Conservation (phyloP, 2,329 filamentous ascomycete species). For the Pezicula neosporulosa region DNA sequence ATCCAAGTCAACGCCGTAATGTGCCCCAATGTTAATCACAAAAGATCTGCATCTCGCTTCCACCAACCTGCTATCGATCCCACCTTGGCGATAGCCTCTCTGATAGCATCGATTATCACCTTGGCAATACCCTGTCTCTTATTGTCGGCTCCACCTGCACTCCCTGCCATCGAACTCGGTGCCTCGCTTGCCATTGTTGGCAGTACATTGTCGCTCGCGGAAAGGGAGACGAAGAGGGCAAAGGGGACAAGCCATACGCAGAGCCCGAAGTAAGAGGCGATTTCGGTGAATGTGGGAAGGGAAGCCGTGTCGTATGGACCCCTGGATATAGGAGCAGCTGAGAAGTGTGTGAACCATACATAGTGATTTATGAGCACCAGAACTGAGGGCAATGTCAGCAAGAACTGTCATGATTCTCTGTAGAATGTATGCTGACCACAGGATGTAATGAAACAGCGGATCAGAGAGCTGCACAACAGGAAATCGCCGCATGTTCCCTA, state of each 20-base stretch:
- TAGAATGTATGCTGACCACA: conserved; percentile 59
- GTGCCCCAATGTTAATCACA: conserved; percentile 9
- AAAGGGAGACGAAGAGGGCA: conserved; percentile 88
- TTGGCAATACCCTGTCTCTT: conserved; percentile 65
- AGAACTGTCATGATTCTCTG: background rate
- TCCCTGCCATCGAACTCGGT: conserved; percentile 31
- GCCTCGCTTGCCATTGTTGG: conserved; percentile 84
- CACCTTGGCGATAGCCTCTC: conserved; percentile 44
- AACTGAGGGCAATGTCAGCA: conserved; percentile 39
- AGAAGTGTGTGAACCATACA: conserved; percentile 94
- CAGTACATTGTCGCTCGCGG: conserved; percentile 90
- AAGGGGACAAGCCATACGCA: conserved; percentile 98
- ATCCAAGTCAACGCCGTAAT: background rate
- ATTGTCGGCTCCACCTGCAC: conserved; percentile 39
- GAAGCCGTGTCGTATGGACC: conserved; percentile 61
- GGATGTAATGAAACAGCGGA: conserved; percentile 81
- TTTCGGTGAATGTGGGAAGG: conserved; percentile 84
- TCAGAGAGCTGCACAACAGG: conserved; percentile 82
- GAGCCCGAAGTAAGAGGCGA: conserved; percentile 92
- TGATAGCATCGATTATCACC: conserved; percentile 56
- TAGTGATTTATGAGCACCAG: conserved; percentile 90
- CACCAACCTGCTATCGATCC: conserved; percentile 25
- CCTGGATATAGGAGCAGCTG: conserved; percentile 52
- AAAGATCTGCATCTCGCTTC: conserved; percentile 24
- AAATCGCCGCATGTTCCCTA: conserved; percentile 76